A percentile compares a stretch with the other conserved stretches of the same genome.
Evolutionary conservation across 192 early-diverging fungal species (phyloP).

Genomic region (Kickxella alabastrina): DNA sequence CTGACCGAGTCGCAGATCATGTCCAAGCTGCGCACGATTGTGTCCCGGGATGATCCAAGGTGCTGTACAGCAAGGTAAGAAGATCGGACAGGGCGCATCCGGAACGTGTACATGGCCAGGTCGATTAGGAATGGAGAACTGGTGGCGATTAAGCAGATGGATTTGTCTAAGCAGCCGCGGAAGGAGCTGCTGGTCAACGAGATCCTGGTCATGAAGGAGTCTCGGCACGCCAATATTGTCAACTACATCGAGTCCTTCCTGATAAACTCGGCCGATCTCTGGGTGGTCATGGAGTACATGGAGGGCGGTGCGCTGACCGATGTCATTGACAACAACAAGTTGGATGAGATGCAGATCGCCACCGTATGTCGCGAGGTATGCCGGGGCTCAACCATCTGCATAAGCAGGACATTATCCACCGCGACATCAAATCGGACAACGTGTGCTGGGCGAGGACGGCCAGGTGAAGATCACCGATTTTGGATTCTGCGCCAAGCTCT

Average conservation of each 20-base stretch:
- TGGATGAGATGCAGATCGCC: conserved; percentile 94
- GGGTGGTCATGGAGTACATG: conserved; percentile 99
- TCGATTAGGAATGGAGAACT: conserved; percentile 65
- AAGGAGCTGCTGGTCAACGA: conserved; percentile 92
- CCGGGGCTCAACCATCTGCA: conserved; percentile 77
- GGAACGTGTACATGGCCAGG: conserved; percentile 97
- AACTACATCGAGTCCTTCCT: conserved; percentile 94
- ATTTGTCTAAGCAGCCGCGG: conserved; percentile 77
- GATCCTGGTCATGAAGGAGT: conserved; percentile 92
- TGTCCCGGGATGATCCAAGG: conserved; percentile 84
- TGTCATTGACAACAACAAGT: conserved; percentile 89
- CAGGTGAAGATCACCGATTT: conserved; percentile 93
- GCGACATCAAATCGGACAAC: conserved; percentile 90
- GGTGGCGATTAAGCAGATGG: conserved; percentile 95
- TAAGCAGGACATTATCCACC: conserved; percentile 78
- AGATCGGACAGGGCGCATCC: conserved; percentile 97
- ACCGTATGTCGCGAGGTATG: conserved; percentile 82
- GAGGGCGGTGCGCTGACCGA: conserved; percentile 97
- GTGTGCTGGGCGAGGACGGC: conserved; percentile 74
- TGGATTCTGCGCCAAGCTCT: conserved; percentile 90
- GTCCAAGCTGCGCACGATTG: conserved; percentile 85
- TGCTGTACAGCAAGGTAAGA: conserved; percentile 91
- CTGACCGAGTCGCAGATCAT: conserved; percentile 93
- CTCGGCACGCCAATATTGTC: conserved; percentile 92
- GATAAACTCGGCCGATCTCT: conserved; percentile 77